Conservation (phyloP, 805 yeast genomes). For the Candida manassasensis region DNA sequence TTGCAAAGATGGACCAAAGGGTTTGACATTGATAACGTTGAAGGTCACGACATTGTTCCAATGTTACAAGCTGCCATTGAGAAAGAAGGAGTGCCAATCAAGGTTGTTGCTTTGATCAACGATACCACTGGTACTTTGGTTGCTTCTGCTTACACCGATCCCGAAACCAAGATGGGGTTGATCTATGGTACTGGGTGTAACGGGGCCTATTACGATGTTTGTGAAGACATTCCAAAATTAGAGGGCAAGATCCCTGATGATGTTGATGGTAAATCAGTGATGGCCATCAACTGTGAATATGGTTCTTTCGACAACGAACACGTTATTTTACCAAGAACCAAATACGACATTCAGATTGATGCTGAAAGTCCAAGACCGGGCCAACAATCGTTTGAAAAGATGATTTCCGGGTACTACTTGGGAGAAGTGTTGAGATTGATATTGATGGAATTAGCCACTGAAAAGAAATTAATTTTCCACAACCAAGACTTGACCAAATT, state of each 20-base stretch:
- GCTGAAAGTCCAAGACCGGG: slow-evolving; percentile 90
- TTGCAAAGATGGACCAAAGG: slow-evolving; percentile 98
- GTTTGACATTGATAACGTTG: slow-evolving; percentile 87
- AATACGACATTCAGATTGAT: slow-evolving; percentile 79
- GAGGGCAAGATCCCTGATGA: slow-evolving; percentile 65
- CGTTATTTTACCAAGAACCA: slow-evolving; percentile 77
- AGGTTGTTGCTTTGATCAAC: slow-evolving; percentile 87
- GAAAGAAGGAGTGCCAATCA: slow-evolving; percentile 64
- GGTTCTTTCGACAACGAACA: slow-evolving; percentile 97
- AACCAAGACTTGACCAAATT: slow-evolving; percentile 64
- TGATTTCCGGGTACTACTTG: slow-evolving; percentile 94
- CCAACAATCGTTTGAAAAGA: slow-evolving; percentile 93
- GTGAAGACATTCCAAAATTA: slow-evolving; percentile 72
- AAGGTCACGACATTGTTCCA: slow-evolving; percentile 91
- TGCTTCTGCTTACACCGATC: slow-evolving; percentile 89
- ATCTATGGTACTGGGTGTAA: slow-evolving; percentile 97
- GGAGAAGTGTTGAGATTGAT: slow-evolving; percentile 87
- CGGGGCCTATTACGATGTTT: slow-evolving; percentile 89
- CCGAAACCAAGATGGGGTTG: slow-evolving; percentile 87
- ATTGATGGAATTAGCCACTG: slow-evolving; percentile 63
- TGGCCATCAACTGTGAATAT: slow-evolving; percentile 98
- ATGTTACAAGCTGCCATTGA: slow-evolving; percentile 76
- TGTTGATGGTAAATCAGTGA: slow-evolving; percentile 57
- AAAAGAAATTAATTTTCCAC: slow-evolving; percentile 59
- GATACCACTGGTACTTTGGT: slow-evolving; percentile 97